A percentile compares a stretch with the other conserved stretches of the same genome.
phyloP scores from a whole-genome alignment of 805 yeast species.

The Huiozyma sinensis region DNA sequence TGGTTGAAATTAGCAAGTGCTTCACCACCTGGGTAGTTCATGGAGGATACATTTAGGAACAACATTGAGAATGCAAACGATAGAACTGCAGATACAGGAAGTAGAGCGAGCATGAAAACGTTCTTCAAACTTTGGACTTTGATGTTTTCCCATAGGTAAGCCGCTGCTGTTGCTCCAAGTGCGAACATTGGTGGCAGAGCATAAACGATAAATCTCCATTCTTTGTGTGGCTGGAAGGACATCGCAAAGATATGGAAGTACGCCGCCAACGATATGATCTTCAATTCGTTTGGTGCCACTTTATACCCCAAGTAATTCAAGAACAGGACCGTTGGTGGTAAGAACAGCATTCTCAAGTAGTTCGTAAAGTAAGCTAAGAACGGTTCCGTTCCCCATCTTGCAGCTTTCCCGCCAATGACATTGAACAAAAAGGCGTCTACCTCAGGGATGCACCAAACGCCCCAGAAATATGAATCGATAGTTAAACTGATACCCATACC shows the following conservation, averaged over 20 bases:
- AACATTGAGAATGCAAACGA: conserved; percentile 35
- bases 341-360: conserved; percentile 32
- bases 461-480: conserved; percentile 74
- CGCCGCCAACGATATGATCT: conserved; percentile 41
- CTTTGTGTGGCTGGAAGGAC: conserved; percentile 85
- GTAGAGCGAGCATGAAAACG: conserved; percentile 22
- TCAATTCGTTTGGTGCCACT: conserved; percentile 29
- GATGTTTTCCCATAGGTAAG: conserved; percentile 29
- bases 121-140: conserved; percentile 12
- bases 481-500: conserved; percentile 41
- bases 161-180: conserved; percentile 53
- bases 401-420: conserved; percentile 61
- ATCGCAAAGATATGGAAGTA: conserved; percentile 46
- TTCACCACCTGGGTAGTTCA: conserved; percentile 83
- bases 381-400: conserved; percentile 82
- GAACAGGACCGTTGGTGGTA: conserved; percentile 36
- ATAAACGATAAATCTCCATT: conserved; percentile 84
- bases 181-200: conserved; percentile 58
- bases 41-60: conserved; percentile 53
- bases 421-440: conserved; percentile 62
- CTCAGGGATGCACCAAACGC: conserved; percentile 55
- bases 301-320: conserved; percentile 30
- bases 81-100: conserved; percentile 26
- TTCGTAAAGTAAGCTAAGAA: conserved; percentile 51
- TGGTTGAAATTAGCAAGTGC: conserved; percentile 51